phyloP scores from a whole-genome alignment of 257 asterid species.

The Nicotiana sylvestris region DNA sequence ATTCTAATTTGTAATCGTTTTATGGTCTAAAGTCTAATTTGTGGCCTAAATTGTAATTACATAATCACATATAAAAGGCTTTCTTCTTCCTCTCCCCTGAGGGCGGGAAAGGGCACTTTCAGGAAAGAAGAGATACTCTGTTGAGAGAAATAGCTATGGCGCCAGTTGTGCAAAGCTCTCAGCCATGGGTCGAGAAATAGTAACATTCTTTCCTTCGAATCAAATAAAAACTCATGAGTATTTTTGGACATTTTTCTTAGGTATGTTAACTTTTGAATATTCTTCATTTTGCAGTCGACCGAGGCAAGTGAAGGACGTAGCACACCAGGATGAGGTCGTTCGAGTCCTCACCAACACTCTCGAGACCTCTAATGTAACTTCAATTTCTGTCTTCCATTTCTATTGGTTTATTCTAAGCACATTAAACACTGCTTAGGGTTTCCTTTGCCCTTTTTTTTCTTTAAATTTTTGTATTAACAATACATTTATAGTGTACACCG shows the following conservation, averaged over 20 bases:
- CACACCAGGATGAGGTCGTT: conserved; percentile 97
- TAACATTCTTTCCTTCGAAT: conserved; percentile 15
- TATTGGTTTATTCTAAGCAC: neutral
- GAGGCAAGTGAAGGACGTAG: conserved; percentile 92
- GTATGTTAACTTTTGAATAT: neutral
- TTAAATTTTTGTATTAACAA: neutral
- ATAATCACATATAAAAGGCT: neutral
- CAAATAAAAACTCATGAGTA: neutral
- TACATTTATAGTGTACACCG: no score
- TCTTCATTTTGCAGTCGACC: conserved; percentile 64
- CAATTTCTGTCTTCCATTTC: neutral
- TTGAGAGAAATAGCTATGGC: conserved; percentile 46
- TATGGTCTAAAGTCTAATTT: neutral
- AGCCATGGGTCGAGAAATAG: conserved; percentile 99
- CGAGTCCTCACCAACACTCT: conserved; percentile 94
- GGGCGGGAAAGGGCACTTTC: neutral
- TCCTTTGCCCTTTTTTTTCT: neutral
- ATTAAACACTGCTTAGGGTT: neutral
- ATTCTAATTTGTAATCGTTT: neutral
- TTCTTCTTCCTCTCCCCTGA: neutral
- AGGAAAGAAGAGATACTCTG: neutral
- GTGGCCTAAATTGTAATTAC: neutral
- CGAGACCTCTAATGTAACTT: conserved; percentile 75
- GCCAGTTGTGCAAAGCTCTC: conserved; percentile 84
- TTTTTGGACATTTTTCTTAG: neutral